phyloP scores from a whole-genome alignment of 2,329 filamentous ascomycete species.

The Penicillium palitans region DNA sequence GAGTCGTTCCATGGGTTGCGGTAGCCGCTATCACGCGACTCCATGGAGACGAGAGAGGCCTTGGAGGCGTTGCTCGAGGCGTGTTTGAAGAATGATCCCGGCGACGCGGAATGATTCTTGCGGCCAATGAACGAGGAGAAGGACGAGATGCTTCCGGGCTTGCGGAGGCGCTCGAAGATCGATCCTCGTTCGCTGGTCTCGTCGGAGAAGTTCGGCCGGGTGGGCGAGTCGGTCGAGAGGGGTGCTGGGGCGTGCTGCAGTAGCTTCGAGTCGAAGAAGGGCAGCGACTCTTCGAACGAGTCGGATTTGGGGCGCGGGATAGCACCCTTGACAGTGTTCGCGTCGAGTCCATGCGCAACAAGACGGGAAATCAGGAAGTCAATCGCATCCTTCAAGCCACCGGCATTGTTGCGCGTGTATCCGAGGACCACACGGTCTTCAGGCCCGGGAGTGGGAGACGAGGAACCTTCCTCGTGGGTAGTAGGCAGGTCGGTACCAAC shows the following conservation, averaged over 20 bases:
- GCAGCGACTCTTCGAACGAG: slow-evolving; percentile 94
- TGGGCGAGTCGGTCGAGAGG: slow-evolving; percentile 81
- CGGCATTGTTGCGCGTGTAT: slow-evolving; percentile 96
- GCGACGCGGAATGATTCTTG: slow-evolving; percentile 88
- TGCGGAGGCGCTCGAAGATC: slow-evolving; percentile 88
- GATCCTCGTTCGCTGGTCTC: slow-evolving; percentile 78
- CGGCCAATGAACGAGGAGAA: slow-evolving; percentile 95
- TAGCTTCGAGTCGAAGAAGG: slow-evolving; percentile 95
- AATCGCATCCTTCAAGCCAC: slow-evolving; percentile 90
- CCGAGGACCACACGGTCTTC: slow-evolving; percentile 66
- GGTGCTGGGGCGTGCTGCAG: slow-evolving; percentile 86
- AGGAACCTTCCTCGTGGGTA: slow-evolving; percentile 33
- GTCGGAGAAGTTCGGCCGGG: slow-evolving; percentile 78
- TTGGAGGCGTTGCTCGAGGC: slow-evolving; percentile 88
- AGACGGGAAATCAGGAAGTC: slow-evolving; percentile 88
- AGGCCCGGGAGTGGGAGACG: slow-evolving; percentile 50
- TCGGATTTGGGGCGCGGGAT: slow-evolving; percentile 98
- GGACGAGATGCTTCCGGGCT: slow-evolving; percentile 90
- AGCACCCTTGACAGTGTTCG: slow-evolving; percentile 83
- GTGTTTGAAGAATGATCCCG: slow-evolving; percentile 86
- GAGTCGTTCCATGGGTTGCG: slow-evolving; percentile 98
- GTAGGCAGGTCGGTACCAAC: slow-evolving; percentile 37
- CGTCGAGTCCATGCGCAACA: slow-evolving; percentile 84
- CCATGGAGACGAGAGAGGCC: slow-evolving; percentile 91
- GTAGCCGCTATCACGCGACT: slow-evolving; percentile 91